Evolutionary conservation across 2,329 filamentous ascomycete species (phyloP).

Genomic region (Ceratocystis eucalypticola): DNA sequence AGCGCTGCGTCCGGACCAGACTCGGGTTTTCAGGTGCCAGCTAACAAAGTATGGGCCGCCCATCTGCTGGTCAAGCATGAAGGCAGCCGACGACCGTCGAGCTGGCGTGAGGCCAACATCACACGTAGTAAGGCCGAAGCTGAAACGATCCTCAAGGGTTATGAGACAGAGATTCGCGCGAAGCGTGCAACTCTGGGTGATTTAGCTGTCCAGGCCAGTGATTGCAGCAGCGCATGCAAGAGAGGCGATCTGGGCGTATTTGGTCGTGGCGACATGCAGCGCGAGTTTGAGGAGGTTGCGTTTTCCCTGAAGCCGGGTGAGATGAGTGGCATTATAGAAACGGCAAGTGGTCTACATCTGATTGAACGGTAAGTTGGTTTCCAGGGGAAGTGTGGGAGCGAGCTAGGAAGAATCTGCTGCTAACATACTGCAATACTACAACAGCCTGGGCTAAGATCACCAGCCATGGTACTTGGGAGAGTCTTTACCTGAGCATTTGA

Average conservation of each 20-base stretch:
- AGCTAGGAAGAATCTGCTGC: background rate
- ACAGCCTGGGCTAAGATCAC: background rate
- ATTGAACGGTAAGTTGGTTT: conserved; percentile 63
- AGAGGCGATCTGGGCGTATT: conserved; percentile 91
- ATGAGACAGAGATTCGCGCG: conserved; percentile 63
- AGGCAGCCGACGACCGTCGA: conserved; percentile 74
- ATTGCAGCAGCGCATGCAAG: conserved; percentile 92
- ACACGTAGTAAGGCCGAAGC: conserved; percentile 82
- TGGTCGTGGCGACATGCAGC: conserved; percentile 90
- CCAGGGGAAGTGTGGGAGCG: background rate
- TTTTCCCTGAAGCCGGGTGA: conserved; percentile 81
- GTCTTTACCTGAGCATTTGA: no score
- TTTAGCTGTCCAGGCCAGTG: conserved; percentile 75
- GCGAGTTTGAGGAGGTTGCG: conserved; percentile 92
- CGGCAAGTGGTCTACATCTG: conserved; percentile 84
- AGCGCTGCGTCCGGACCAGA: conserved; percentile 23
- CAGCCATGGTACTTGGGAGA: background rate
- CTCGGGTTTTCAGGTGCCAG: conserved; percentile 29
- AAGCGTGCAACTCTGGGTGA: conserved; percentile 61
- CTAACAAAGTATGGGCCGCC: conserved; percentile 82
- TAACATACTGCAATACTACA: background rate
- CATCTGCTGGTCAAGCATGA: conserved; percentile 91
- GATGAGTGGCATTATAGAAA: conserved; percentile 78
- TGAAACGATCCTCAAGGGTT: conserved; percentile 55
- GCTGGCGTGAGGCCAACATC: conserved; percentile 84